Conservation (phyloP, 305 asterid genomes). For the Caryopteris hybrid region DNA sequence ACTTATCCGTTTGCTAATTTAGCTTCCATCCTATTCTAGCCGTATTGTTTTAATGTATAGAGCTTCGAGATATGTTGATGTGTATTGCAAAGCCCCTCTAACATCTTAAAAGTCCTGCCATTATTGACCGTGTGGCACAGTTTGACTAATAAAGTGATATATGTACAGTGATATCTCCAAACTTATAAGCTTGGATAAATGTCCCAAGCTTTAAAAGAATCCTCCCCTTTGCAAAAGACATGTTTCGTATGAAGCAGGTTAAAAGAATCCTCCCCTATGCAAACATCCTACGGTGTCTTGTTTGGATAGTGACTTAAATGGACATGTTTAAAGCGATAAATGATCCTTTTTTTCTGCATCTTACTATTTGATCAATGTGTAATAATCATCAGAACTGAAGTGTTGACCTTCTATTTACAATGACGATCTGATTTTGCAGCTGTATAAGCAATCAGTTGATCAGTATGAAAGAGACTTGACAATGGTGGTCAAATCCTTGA, state of each 20-base stretch:
- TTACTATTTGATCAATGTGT: not conserved
- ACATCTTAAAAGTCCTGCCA: too few species aligned
- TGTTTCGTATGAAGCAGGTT: too few species aligned
- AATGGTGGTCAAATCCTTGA: conserved; percentile 39
- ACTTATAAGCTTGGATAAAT: not conserved
- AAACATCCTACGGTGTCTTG: too few species aligned
- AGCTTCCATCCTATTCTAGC: not conserved
- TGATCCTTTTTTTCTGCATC: not conserved
- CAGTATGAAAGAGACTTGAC: conserved; percentile 33
- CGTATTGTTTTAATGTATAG: not conserved
- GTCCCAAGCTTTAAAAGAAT: too few species aligned
- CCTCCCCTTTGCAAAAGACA: too few species aligned
- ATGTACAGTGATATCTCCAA: too few species aligned
- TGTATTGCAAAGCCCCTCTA: too few species aligned
- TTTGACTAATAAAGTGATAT: too few species aligned
- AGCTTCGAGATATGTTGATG: too few species aligned
- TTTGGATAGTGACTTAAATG: not conserved
- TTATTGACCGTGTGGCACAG: too few species aligned
- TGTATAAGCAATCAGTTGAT: conserved; percentile 28
- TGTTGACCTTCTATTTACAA: not conserved
- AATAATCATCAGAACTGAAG: not conserved
- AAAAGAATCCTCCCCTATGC: too few species aligned
- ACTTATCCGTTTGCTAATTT: not conserved
- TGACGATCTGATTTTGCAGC: conserved; percentile 23
- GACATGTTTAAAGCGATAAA: not conserved